Evolutionary conservation across 176 grass and related monocot species (phyloP).

Genomic region (Bolboschoenus planiculmis): DNA sequence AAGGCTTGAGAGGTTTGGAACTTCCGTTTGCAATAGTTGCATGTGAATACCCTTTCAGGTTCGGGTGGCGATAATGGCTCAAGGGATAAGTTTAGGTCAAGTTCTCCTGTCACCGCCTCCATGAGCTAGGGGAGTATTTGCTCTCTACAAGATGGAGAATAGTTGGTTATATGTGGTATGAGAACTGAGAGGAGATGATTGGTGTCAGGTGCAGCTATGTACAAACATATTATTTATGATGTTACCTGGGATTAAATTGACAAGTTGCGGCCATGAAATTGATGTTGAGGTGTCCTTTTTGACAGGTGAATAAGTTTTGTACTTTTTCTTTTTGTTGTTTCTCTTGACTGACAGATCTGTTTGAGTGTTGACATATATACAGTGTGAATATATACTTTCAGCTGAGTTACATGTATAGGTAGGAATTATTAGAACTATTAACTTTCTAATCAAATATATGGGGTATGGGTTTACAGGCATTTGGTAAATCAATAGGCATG

Average conservation of each 20-base stretch:
- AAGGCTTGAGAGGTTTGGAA: slow-evolving; percentile 90
- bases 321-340: neutral
- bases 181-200: neutral
- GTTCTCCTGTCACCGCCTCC: slow-evolving; percentile 27
- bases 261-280: slow-evolving; percentile 5
- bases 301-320: neutral
- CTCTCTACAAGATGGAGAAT: neutral
- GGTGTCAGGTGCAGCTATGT: neutral
- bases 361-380: neutral
- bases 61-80: slow-evolving; percentile 36
- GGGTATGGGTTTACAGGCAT: no score
- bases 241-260: neutral
- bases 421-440: neutral
- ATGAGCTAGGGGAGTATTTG: neutral
- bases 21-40: slow-evolving; percentile 79
- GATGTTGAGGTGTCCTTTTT: neutral
- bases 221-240: neutral
- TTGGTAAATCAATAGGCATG: no score
- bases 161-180: neutral
- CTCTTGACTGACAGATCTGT: neutral
- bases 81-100: slow-evolving; percentile 48
- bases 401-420: neutral
- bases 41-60: slow-evolving; percentile 63
- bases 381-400: neutral
- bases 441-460: no score